phyloP scores from a whole-genome alignment of 352 stramenopile genomes.

The Pythium plurisporium region DNA sequence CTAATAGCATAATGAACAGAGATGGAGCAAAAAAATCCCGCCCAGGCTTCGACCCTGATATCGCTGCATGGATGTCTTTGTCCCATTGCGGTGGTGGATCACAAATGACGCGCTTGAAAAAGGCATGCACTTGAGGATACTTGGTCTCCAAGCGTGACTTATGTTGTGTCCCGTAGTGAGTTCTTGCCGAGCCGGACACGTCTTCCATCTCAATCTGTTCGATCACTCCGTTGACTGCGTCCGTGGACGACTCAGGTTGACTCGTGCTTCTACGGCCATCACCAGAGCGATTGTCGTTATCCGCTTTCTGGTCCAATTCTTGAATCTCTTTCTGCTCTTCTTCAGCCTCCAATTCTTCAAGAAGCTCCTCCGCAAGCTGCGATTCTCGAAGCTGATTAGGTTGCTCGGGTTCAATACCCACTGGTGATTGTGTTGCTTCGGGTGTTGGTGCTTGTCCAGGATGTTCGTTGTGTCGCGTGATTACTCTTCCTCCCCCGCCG shows the following conservation, averaged over 20 bases:
- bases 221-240: constrained; percentile 29
- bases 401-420: constrained; percentile 3
- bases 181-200: constrained; percentile 30
- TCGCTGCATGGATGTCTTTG: constrained; percentile 81
- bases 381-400: neutral
- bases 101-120: constrained; percentile 65
- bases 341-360: constrained; percentile 25
- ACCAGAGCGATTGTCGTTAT: neutral
- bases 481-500: constrained; percentile 1
- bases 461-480: neutral
- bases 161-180: constrained; percentile 29
- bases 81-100: constrained; percentile 72
- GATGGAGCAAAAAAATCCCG: constrained; percentile 71
- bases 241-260: neutral
- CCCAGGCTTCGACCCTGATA: constrained; percentile 72
- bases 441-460: neutral
- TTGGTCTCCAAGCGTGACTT: constrained; percentile 53
- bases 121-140: constrained; percentile 39
- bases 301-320: neutral
- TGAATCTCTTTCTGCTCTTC: constrained; percentile 10
- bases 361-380: constrained; percentile 19
- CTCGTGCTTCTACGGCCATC: constrained; percentile 2
- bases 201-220: constrained; percentile 72
- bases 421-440: neutral
- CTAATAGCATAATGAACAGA: constrained; percentile 59